Percentiles rank a stretch among this genome's conserved stretches.
phyloP scores from a whole-genome alignment of 179 eudicot genomes.

The Beta lomatogona region DNA sequence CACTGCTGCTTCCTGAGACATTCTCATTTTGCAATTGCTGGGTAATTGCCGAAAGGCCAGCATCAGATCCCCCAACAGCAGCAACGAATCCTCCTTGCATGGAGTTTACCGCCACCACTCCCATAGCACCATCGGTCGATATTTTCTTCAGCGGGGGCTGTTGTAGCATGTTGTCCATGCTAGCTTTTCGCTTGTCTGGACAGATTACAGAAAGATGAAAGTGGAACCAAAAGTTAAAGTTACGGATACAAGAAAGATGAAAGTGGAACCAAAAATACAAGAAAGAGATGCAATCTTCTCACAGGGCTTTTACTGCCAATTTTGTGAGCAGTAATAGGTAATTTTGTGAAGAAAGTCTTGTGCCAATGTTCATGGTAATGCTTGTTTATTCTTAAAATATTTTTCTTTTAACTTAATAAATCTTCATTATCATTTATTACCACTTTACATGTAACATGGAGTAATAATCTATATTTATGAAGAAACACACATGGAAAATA shows the following conservation, averaged over 20 bases:
- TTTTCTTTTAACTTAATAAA: too few species aligned
- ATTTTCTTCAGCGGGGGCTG: constrained; percentile 69
- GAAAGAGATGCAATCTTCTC: background rate
- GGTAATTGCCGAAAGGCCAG: constrained; percentile 35
- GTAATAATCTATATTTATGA: too few species aligned
- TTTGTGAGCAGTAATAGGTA: too few species aligned
- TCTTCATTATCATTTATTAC: too few species aligned
- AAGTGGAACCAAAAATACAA: background rate
- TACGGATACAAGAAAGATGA: too few species aligned
- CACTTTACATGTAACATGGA: too few species aligned
- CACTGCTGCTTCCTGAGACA: constrained; percentile 38
- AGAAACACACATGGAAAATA: too few species aligned
- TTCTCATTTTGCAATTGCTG: constrained; percentile 45
- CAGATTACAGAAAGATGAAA: background rate
- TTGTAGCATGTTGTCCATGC: constrained; percentile 56
- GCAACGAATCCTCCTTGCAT: constrained; percentile 44
- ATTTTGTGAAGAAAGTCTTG: too few species aligned
- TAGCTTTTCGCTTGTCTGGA: constrained; percentile 76
- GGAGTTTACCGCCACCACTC: constrained; percentile 42
- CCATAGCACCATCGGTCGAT: constrained; percentile 50
- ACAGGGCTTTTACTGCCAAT: background rate
- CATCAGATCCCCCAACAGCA: constrained; percentile 40
- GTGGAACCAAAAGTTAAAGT: background rate
- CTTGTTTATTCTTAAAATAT: too few species aligned
- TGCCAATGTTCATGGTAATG: too few species aligned